Conservation (phyloP, 2,329 filamentous ascomycete species). For the Neoarthrinium moseri region DNA sequence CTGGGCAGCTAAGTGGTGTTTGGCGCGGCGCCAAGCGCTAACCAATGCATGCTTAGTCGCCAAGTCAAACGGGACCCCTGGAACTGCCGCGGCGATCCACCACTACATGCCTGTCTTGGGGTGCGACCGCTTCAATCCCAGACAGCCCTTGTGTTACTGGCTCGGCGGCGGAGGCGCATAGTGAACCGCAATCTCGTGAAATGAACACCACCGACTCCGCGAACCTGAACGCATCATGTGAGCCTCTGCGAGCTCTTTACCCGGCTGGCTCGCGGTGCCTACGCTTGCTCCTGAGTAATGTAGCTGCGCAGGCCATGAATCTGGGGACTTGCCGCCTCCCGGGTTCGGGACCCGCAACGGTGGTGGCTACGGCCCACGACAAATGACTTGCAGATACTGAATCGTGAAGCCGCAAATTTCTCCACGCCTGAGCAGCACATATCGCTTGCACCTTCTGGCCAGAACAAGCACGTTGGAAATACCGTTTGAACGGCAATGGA, state of each 20-base stretch:
- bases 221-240: neutral
- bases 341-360: too few relatives aligned
- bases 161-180: neutral
- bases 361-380: too few relatives aligned
- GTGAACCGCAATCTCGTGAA: neutral
- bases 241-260: too few relatives aligned
- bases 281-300: neutral
- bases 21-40: slow-evolving; percentile 12
- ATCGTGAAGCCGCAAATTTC: too few relatives aligned
- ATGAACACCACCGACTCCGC: neutral
- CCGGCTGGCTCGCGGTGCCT: too few relatives aligned
- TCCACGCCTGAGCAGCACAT: too few relatives aligned
- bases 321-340: too few relatives aligned
- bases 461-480: too few relatives aligned
- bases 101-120: slow-evolving; percentile 3
- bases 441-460: too few relatives aligned
- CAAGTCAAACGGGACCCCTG: slow-evolving; percentile 24
- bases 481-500: too few relatives aligned
- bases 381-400: too few relatives aligned
- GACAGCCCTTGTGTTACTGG: slow-evolving; percentile 3
- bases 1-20: neutral
- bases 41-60: slow-evolving; percentile 18
- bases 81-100: slow-evolving; percentile 18
- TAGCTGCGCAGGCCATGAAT: too few relatives aligned
- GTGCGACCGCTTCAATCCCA: slow-evolving; percentile 1